Evolutionary conservation across 2,329 filamentous ascomycete species (phyloP), one percentile per base, ranked within the genome.

Genomic region (Cordyceps javanica): DNA sequence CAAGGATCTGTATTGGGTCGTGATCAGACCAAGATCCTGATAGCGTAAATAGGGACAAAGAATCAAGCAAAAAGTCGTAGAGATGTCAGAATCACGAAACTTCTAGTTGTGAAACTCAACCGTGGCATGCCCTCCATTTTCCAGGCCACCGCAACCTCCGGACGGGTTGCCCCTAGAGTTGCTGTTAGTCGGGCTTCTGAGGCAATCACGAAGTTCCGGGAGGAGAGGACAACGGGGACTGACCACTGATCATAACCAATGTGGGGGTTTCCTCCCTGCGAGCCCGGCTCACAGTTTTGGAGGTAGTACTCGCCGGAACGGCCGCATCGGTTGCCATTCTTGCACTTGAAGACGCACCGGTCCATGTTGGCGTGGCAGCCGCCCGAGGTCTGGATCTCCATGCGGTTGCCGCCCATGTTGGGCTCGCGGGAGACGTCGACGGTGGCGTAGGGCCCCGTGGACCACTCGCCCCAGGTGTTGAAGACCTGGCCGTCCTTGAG

Each of bases 381-480:
- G 60, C 67, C 68, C 53, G 66, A 67, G 53, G 70, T 69, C 34
- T 44, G 38, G 13, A 67, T 60, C 53, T 62, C 65, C 67, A 77
- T 75, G 50, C 39, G 59, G 62, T 70, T 66, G 36, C 76, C 76
- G 50, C 63, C 61, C 74, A 79, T 77, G 67, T 75, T 74, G 65
- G 76, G 69, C 60, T 75, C 69, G 36, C 74, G 70, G 39, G 72
- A 75, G 55, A 78, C 67, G 61, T 78, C 72, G 58, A 75, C 71
- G 39, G 69, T 71, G 60, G 73, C 74, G 19, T 60, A 66, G 1
- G 46, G 58, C 45, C 70, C 71, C 38, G 72, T 73, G 57, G 69
- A 76, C 57, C 70, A 73, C 68, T 78, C 75, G 55, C 69, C 72
- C 72, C 75, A 77, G 32, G 75, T 76, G 61, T 77, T 71, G 61